A percentile compares a stretch with the other conserved stretches of the same genome.
Evolutionary conservation across 352 stramenopile species (phyloP).

Genomic region (Pythium monospermum): DNA sequence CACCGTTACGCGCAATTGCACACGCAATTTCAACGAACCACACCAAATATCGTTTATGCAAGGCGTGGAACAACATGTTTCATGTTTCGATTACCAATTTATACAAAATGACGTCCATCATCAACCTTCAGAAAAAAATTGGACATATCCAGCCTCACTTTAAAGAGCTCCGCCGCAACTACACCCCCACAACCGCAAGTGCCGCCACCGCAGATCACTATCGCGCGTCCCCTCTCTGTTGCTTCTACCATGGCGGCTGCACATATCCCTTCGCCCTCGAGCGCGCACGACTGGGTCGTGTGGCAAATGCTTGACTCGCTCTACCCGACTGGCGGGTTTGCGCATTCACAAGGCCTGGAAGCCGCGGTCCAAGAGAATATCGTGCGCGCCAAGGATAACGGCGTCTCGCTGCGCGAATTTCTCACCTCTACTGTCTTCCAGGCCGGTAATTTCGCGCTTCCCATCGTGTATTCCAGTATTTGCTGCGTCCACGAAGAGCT

Average conservation of each 20-base stretch:
- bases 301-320: constrained; percentile 86
- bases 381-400: constrained; percentile 24
- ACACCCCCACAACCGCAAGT: too few species aligned
- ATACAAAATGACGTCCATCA: too few species aligned
- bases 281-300: constrained; percentile 33
- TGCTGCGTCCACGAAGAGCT: neutral
- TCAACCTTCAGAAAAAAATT: too few species aligned
- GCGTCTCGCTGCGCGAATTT: constrained; percentile 45
- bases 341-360: constrained; percentile 75
- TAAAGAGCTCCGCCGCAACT: too few species aligned
- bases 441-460: constrained; percentile 66
- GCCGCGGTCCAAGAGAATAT: constrained; percentile 68
- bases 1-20: too few species aligned
- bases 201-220: neutral
- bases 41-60: too few species aligned
- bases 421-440: constrained; percentile 61
- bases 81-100: too few species aligned
- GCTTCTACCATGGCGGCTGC: neutral
- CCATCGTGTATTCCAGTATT: constrained; percentile 56
- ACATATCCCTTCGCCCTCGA: neutral
- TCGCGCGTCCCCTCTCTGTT: neutral
- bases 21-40: too few species aligned
- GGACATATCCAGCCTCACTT: too few species aligned
- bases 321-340: constrained; percentile 78
- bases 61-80: too few species aligned